Evolutionary conservation across 1,284 basidiomycete species (phyloP).

Genomic region (Ceratobasidium theobromae): DNA sequence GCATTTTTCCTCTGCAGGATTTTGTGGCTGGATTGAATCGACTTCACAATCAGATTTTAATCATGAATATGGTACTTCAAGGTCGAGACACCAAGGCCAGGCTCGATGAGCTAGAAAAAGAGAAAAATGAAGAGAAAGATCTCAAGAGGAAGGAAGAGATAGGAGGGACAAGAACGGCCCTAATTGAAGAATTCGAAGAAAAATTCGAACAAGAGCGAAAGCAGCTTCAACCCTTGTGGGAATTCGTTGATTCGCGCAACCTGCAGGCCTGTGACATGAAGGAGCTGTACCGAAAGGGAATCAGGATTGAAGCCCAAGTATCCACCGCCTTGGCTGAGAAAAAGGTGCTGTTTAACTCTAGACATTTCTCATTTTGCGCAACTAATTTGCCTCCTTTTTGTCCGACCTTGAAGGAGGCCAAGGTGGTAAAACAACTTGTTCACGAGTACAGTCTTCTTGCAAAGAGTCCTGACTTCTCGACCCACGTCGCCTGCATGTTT

Average conservation of each 20-base stretch:
- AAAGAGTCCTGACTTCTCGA: background rate
- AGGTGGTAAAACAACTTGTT: background rate
- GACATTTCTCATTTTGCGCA: background rate
- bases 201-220: background rate
- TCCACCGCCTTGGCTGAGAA: background rate
- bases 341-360: background rate
- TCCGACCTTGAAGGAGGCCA: background rate
- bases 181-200: background rate
- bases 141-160: background rate
- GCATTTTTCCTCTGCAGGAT: background rate
- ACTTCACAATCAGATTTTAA: background rate
- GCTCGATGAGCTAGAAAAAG: too few species aligned
- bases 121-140: too few species aligned
- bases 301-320: background rate
- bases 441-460: background rate
- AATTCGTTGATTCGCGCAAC: background rate
- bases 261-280: background rate
- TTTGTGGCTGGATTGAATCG: background rate
- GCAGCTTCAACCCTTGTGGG: background rate
- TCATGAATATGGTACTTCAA: background rate
- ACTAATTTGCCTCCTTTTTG: background rate
- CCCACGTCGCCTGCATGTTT: background rate
- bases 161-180: background rate
- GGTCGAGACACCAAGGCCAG: background rate
- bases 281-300: background rate